Evolutionary conservation across 306 rosid genomes (phyloP), one percentile per base, ranked within the genome.

Genomic region (Chamaecrista fasciculata): DNA sequence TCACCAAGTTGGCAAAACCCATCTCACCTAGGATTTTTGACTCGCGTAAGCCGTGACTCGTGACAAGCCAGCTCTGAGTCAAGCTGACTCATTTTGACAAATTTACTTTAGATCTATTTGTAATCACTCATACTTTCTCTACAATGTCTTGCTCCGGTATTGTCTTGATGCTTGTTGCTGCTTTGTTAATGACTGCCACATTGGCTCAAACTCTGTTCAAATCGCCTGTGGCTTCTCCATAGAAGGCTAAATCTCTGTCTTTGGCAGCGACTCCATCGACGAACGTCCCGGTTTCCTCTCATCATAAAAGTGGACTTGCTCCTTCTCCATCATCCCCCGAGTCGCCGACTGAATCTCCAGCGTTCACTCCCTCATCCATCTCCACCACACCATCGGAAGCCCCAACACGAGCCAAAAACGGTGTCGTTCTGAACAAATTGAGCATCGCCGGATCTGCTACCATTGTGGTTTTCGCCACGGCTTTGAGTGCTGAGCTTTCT

Each of bases 341-440:
- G 0, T 47, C 87, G 0, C 81, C 89, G 0, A 70, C 53, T 2
- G 31, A n/a, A 28, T 1, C 53, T 49, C 82, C 79, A 3, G 4
- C 74, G 0, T 8, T 24, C 2, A 19, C 84, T 78, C 89, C 92
- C 3, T 40, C 86, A 0, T 46, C 81, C 1, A 81, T 81, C 33
- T 49, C 81, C 2, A 0, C 3, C 14, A 8, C 79, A 0, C 85
- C 88, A 0, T 8, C 85, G n/a, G 63, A 42, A 44, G 50, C 50
- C 15, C 50, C 20, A 1, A 8, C 19, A 14, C 63, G 26, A 0
- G 4, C 65, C 21, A 2, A 3, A n/a, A 59, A 5, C 65, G 46
- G 46, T 34, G 65, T 46, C 46, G 46, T 59, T 59, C 19, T 59
- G 46, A 59, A 33, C 46, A 59, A 26, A 59, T 34, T 59, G 5